phyloP scores from a whole-genome alignment of 2,329 filamentous ascomycete species.

The Corniculantispora saksenae region DNA sequence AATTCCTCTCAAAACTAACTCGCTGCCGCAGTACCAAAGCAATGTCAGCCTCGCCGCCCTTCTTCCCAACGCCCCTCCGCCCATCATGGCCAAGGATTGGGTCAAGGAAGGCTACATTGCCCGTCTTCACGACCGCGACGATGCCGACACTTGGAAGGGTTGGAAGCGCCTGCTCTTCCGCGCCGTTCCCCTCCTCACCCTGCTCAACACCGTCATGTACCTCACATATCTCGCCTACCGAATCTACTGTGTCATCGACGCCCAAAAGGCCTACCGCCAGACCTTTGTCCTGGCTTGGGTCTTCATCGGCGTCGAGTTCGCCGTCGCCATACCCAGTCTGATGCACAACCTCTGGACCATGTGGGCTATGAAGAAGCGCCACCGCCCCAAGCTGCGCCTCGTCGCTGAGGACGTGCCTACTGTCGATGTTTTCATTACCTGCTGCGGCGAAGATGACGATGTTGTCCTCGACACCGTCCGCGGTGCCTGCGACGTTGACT shows the following conservation, averaged over 20 bases:
- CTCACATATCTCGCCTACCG: conserved; percentile 52
- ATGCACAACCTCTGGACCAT: conserved; percentile 61
- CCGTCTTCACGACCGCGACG: conserved; percentile 44
- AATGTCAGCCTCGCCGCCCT: conserved; percentile 43
- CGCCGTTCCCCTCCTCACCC: conserved; percentile 40
- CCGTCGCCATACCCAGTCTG: conserved; percentile 54
- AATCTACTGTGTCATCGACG: conserved; percentile 53
- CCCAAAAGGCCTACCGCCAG: conserved; percentile 43
- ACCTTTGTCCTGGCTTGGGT: conserved; percentile 56
- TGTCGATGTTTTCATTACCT: conserved; percentile 59
- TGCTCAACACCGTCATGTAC: conserved; percentile 45
- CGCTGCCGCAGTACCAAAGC: conserved; percentile 40
- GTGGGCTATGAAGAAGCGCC: conserved; percentile 55
- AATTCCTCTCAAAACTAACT: conserved; percentile 13
- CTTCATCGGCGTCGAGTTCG: conserved; percentile 56
- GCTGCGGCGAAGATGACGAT: conserved; percentile 58
- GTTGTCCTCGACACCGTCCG: conserved; percentile 58
- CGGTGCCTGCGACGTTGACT: conserved; percentile 57
- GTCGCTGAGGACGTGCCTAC: conserved; percentile 50
- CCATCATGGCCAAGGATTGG: conserved; percentile 35
- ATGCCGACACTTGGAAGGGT: conserved; percentile 46
- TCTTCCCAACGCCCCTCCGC: conserved; percentile 33
- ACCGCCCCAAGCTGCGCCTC: conserved; percentile 55
- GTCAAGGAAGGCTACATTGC: conserved; percentile 36
- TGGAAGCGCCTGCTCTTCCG: conserved; percentile 44